Evolutionary conservation across 2,329 filamentous ascomycete species (phyloP).

Genomic region (Aspergillus costaricaensis): DNA sequence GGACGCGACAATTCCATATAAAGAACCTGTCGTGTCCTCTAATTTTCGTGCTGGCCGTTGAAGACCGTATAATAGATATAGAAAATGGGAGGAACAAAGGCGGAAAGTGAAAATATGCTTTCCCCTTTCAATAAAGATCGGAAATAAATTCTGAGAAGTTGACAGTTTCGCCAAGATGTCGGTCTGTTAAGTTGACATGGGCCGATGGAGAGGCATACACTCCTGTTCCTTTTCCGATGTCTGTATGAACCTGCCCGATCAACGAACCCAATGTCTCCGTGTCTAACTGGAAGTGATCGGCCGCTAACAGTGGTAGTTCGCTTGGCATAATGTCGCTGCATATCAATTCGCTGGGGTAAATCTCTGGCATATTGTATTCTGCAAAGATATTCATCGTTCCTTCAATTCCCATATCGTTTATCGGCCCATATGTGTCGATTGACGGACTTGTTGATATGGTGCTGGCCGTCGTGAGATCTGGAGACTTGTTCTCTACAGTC

Average conservation of each 20-base stretch:
- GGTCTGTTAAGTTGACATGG: conserved; percentile 10
- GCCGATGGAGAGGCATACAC: conserved; percentile 5
- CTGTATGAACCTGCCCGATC: conserved; percentile 21
- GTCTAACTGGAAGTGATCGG: conserved; percentile 18
- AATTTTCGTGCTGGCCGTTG: not conserved
- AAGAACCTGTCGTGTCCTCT: too few species aligned
- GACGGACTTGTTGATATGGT: conserved; percentile 14
- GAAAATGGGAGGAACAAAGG: not conserved
- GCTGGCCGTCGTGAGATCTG: conserved; percentile 10
- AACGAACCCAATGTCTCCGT: conserved; percentile 18
- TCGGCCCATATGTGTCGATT: conserved; percentile 7
- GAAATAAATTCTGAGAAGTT: conserved; percentile 24
- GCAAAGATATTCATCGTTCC: not conserved
- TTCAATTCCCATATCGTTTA: not conserved
- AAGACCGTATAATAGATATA: not conserved
- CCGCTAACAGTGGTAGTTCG: not conserved
- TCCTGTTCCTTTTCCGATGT: conserved; percentile 6
- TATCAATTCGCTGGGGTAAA: not conserved
- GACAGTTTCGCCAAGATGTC: conserved; percentile 17
- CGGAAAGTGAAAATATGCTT: not conserved
- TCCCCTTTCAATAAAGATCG: conserved; percentile 17
- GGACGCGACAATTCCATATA: too few species aligned
- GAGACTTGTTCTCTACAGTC: conserved; percentile 2
- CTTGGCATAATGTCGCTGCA: not conserved
- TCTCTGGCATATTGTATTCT: not conserved